Evolutionary conservation across 768 basidiomycete species (phyloP), one percentile per base, ranked within the genome.

Genomic region (Daedaleopsis sinensis): DNA sequence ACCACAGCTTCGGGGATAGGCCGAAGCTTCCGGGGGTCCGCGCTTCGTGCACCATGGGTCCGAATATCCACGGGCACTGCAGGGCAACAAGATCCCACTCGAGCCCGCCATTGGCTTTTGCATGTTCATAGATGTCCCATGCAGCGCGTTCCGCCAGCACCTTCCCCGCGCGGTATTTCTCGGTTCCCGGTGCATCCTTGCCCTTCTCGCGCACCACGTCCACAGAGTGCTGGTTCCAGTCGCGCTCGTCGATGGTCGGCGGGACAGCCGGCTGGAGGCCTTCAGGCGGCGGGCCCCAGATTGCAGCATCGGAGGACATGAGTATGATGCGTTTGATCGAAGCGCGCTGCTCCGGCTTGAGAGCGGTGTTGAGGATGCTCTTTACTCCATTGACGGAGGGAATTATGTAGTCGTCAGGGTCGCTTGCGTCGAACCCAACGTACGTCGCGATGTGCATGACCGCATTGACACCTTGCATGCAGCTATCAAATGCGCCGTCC

Each of bases 301-400:
- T 65, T 1, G 84, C 73, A 11, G 84, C 86, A 47, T 74, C 73
- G 1, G 88, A 89, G 0, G 85, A 85, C 1, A 75, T 77, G 73
- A 89, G 85, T 0, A 87, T 84, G 18, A 86, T 74, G 42, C 90
- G 83, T 71, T 85, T 82, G 62, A 91, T 73, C 16, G 62, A 52
- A 0, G 52, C 39, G 27, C 67, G 3, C 77, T 79, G 76, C 86
- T 87, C 86, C 52, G 27, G 27, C 27, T 3, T 32, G 27, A 81
- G 69, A 5, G 84, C 80, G 47, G 84, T 84, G 60, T 82, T 74
- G n/a, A 94, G 74, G 18, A 94, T 77, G 7, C 84, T 79, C 1
- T 83, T 65, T 0, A 91, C 93, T 1, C 92, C 91, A 3, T 84
- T 74, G 5, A 93, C 82, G 27, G 92, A 91, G 12, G 93, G 92